Conservation (phyloP, 768 basidiomycete species). For the Calocybe gangraenosa region DNA sequence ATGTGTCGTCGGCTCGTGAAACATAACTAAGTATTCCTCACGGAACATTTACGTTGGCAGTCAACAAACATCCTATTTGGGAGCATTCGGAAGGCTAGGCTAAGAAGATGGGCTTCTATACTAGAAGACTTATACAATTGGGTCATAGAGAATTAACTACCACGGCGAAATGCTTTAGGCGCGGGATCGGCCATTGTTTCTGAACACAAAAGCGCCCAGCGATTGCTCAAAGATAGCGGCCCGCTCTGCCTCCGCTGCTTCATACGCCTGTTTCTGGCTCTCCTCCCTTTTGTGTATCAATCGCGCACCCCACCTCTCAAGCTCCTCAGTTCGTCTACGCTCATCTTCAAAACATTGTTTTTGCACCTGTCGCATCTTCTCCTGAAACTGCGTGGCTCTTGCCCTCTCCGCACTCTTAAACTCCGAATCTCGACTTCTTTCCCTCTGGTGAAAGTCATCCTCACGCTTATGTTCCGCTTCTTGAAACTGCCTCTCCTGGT, state of each 20-base stretch:
- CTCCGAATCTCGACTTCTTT: neutral
- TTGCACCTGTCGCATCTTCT: neutral
- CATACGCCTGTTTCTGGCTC: neutral
- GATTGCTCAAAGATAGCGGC: constrained; percentile 1
- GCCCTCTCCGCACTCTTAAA: neutral
- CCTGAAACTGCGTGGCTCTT: neutral
- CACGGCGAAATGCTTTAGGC: too few species aligned
- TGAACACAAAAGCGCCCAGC: neutral
- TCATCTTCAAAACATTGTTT: constrained; percentile 1
- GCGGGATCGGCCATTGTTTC: too few species aligned
- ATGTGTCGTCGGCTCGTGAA: too few species aligned
- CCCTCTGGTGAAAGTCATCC: neutral
- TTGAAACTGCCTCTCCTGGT: neutral
- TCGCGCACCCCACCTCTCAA: constrained; percentile 2
- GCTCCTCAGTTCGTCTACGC: neutral
- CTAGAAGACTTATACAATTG: too few species aligned
- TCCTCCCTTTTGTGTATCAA: neutral
- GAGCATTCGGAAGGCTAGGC: too few species aligned
- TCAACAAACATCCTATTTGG: too few species aligned
- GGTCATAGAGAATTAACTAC: too few species aligned
- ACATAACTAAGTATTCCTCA: too few species aligned
- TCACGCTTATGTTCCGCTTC: constrained; percentile 1
- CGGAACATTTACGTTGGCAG: too few species aligned
- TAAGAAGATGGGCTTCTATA: too few species aligned
- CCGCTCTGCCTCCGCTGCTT: neutral